Evolutionary conservation across 805 yeast genomes (phyloP).

Genomic region (Blastobotrys mokoenaii): DNA sequence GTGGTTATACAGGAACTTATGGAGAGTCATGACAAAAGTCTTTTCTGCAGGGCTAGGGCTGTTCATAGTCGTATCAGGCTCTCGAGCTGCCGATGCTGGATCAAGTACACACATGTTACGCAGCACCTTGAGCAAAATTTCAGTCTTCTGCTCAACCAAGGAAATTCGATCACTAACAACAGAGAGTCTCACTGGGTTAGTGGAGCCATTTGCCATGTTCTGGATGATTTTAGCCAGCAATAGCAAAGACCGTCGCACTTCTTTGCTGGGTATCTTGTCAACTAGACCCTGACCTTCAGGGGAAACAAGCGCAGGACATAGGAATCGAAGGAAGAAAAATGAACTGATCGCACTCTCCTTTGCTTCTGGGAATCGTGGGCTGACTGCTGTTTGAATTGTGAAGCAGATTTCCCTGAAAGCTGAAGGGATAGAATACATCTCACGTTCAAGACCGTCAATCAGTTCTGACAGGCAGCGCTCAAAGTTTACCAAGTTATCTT

Average conservation of each 20-base stretch:
- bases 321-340: constrained; percentile 61
- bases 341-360: constrained; percentile 72
- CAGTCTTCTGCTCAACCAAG: constrained; percentile 5
- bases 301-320: constrained; percentile 77
- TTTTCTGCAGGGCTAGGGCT: neutral
- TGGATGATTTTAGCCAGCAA: constrained; percentile 25
- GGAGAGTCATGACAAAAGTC: constrained; percentile 32
- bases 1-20: constrained; percentile 42
- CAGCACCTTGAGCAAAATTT: constrained; percentile 5
- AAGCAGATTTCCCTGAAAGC: constrained; percentile 57
- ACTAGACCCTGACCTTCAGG: constrained; percentile 47
- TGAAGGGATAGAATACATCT: constrained; percentile 47
- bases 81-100: neutral
- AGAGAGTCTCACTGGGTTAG: constrained; percentile 1
- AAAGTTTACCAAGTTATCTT: constrained; percentile 38
- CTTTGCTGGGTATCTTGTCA: constrained; percentile 12
- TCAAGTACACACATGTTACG: neutral
- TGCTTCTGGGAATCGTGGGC: constrained; percentile 49
- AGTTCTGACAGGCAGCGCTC: constrained; percentile 47
- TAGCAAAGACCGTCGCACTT: constrained; percentile 18
- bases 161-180: constrained; percentile 3
- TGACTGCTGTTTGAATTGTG: constrained; percentile 50
- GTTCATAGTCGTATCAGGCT: neutral
- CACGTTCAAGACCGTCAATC: constrained; percentile 45
- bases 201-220: constrained; percentile 21